Percentiles rank a stretch among this genome's conserved stretches.
Evolutionary conservation across 371 early-diverging fungal species (phyloP).

Genomic region (Mucor saturninus): DNA sequence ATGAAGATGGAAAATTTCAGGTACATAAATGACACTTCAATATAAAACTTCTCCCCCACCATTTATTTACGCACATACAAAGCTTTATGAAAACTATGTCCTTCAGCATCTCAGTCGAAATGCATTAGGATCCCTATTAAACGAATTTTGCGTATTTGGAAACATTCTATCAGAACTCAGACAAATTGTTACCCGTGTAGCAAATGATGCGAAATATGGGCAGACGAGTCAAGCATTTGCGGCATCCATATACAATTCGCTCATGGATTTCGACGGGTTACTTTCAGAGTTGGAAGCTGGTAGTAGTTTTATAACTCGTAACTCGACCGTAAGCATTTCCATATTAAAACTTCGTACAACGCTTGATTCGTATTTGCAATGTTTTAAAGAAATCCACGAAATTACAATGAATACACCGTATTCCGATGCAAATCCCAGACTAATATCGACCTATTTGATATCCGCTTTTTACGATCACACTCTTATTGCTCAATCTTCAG

Average conservation of each 20-base stretch:
- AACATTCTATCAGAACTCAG: slow-evolving; percentile 36
- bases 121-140: slow-evolving; percentile 19
- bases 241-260: slow-evolving; percentile 19
- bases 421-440: slow-evolving; percentile 10
- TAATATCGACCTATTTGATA: slow-evolving; percentile 24
- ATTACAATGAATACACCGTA: slow-evolving; percentile 17
- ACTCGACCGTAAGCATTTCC: slow-evolving; percentile 19
- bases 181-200: slow-evolving; percentile 9
- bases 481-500: slow-evolving; percentile 28
- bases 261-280: slow-evolving; percentile 34
- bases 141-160: slow-evolving; percentile 33
- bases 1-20: slow-evolving; percentile 14
- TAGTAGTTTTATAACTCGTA: slow-evolving; percentile 18
- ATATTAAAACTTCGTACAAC: slow-evolving; percentile 19
- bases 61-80: neutral
- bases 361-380: slow-evolving; percentile 10
- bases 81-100: slow-evolving; percentile 20
- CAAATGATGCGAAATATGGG: slow-evolving; percentile 26
- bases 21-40: slow-evolving; percentile 1
- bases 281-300: slow-evolving; percentile 28
- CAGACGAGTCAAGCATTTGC: slow-evolving; percentile 50
- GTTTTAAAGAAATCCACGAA: slow-evolving; percentile 21
- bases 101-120: slow-evolving; percentile 29
- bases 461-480: slow-evolving; percentile 28
- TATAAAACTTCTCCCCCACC: neutral